Base-by-base conservation (phyloP, 1,284 basidiomycete species). In the Ceratobasidium sp. region DNA sequence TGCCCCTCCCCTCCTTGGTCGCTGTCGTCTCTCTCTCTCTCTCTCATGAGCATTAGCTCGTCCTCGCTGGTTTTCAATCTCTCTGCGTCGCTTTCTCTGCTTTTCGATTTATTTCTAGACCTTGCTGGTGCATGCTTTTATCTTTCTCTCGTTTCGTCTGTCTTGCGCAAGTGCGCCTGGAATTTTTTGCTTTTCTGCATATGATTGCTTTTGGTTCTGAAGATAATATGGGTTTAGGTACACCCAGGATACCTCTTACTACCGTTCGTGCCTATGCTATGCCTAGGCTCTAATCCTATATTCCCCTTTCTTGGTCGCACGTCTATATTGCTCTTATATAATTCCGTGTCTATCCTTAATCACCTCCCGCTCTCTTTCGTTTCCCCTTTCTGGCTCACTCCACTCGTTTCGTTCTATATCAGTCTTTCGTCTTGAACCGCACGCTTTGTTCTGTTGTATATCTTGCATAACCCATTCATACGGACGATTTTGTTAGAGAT, bases 251-350 rank as follows among this genome's bases (percentile, higher is more conserved):
- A 66, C 61, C 61, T 26, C 46, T 76, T 39, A 33, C 61, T 61
- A 42, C 15, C 42, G n/a, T 44, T 70, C 26, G 69, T 66, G 10
- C 28, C 63, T n/a, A n/a, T n/a, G n/a, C 73, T 39, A 49, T 66
- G 28, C 39, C 12, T 56, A 49, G 73, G 67, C 44, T 49, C 12
- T 76, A 76, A 76, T 76, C 63, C 12, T 51, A 76, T 76, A 66
- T 66, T 51, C 73, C 49, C 33, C 23, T 10, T 66, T 28, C 39
- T 26, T 58, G 6, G 42, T 15, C 60, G 42, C 28, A 39, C 42
- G 58, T n/a, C 28, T 23, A 63, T 53, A 71, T 51, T 61, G 3
- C 40, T 28, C 42, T 44, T 33, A 4, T 55, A 53, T 53, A 28
- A 23, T 46, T 12, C n/a, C n/a, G n/a, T n/a, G n/a, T 28, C 23